phyloP scores from a whole-genome alignment of 192 early-diverging fungal genomes.

The Coemansia sp. region DNA sequence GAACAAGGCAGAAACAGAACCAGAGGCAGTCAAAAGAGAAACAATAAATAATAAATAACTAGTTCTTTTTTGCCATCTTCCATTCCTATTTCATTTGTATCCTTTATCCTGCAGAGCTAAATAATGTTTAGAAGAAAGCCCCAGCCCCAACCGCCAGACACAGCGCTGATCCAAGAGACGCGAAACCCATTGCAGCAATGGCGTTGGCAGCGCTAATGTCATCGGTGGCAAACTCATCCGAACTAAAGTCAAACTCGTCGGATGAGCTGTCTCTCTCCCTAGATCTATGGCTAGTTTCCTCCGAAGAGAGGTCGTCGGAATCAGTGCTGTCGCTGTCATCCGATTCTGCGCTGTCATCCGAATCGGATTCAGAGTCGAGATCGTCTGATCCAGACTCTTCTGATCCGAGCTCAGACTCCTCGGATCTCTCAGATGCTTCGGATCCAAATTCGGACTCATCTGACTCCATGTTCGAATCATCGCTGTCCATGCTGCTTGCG shows the following conservation, averaged over 20 bases:
- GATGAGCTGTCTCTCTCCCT: constrained; percentile 12
- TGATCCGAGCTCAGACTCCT: constrained; percentile 4
- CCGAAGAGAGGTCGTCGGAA: constrained; percentile 11
- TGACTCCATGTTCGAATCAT: too few species aligned
- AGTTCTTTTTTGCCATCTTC: background rate
- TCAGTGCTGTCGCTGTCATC: background rate
- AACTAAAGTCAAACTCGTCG: constrained; percentile 5
- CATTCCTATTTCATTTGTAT: too few species aligned
- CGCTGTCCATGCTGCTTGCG: too few species aligned
- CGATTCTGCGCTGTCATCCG: background rate
- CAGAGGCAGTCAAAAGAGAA: too few species aligned
- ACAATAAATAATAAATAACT: too few species aligned
- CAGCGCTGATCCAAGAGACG: constrained; percentile 9
- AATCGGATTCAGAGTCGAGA: constrained; percentile 5
- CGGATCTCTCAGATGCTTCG: background rate
- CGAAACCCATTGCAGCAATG: background rate
- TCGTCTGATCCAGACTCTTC: background rate
- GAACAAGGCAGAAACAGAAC: too few species aligned
- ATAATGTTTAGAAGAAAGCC: constrained; percentile 34
- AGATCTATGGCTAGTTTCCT: constrained; percentile 9
- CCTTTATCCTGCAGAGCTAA: too few species aligned
- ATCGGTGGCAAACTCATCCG: constrained; percentile 11
- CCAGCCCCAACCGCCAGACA: constrained; percentile 35
- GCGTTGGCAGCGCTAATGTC: constrained; percentile 12
- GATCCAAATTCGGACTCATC: background rate